A percentile compares a stretch with the other conserved stretches of the same genome.
These are phyloP conservation scores for Coleophoma cylindrospora DNA, from an alignment of 2,329 filamentous ascomycete genomes.

Conservation along the genomic window DNA sequence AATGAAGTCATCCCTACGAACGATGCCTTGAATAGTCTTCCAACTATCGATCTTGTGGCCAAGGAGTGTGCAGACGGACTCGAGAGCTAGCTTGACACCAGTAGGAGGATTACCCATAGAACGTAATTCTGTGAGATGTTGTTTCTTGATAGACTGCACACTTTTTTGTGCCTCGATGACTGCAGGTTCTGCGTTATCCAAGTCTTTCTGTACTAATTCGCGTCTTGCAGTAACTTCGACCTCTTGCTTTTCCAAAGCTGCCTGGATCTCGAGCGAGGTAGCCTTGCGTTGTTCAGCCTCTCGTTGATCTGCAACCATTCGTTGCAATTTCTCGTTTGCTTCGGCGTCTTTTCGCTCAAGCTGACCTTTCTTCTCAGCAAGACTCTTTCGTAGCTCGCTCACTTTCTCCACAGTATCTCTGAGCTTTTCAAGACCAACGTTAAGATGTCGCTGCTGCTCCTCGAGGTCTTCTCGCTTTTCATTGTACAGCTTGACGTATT, in stretches of 20 bases:
- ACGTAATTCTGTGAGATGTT: constrained; percentile 94
- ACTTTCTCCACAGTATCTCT: constrained; percentile 97
- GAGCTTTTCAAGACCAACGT: constrained; percentile 95
- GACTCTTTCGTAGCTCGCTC: constrained; percentile 79
- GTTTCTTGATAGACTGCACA: constrained; percentile 97
- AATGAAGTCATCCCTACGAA: constrained; percentile 94
- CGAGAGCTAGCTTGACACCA: constrained; percentile 86
- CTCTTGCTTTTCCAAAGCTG: constrained; percentile 82
- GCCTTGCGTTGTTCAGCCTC: constrained; percentile 90
- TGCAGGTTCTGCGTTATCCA: constrained; percentile 88
- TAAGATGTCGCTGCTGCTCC: constrained; percentile 96
- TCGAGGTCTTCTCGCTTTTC: constrained; percentile 98
- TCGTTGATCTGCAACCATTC: constrained; percentile 93
- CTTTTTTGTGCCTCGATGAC: constrained; percentile 91
- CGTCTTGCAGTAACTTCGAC: constrained; percentile 77
- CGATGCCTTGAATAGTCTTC: constrained; percentile 84
- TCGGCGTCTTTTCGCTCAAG: constrained; percentile 91
- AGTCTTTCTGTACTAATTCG: constrained; percentile 79
- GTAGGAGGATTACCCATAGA: constrained; percentile 92
- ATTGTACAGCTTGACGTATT: constrained; percentile 95
- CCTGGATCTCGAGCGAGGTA: constrained; percentile 84
- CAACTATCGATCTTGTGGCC: constrained; percentile 87
- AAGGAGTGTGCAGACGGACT: constrained; percentile 93
- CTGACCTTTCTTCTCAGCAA: constrained; percentile 91
- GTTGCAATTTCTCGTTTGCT: constrained; percentile 94